These are phyloP conservation scores for peach (Prunus persica) DNA, from an alignment of 306 rosid genomes.

Conservation along the genomic window Prunus_persica_NCBIv2 NC_034011.1:3590501-3591000, in stretches of 20 bases:
- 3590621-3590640: not conserved
- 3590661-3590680: conserved; percentile 11
- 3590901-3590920: not conserved
- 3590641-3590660: conserved; percentile 17
- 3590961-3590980: not conserved
- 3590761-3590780: no score
- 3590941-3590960: not conserved
- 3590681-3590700: conserved; percentile 15
- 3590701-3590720: not conserved
- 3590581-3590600: no score
- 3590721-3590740: no score
- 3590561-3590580: fast-evolving
- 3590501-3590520: not conserved
- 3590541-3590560: fast-evolving
- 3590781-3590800: not conserved
- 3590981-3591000: not conserved
- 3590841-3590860: conserved; percentile 13
- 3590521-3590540: no score
- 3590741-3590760: not conserved
- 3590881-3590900: not conserved
- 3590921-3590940: not conserved
- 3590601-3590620: no score
- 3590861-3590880: conserved; percentile 4
- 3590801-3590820: not conserved
- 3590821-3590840: not conserved